Percentiles rank a stretch among this genome's conserved stretches.
Conservation (phyloP, 495 filamentous ascomycete genomes). For the Immersiella caudata region DNA sequence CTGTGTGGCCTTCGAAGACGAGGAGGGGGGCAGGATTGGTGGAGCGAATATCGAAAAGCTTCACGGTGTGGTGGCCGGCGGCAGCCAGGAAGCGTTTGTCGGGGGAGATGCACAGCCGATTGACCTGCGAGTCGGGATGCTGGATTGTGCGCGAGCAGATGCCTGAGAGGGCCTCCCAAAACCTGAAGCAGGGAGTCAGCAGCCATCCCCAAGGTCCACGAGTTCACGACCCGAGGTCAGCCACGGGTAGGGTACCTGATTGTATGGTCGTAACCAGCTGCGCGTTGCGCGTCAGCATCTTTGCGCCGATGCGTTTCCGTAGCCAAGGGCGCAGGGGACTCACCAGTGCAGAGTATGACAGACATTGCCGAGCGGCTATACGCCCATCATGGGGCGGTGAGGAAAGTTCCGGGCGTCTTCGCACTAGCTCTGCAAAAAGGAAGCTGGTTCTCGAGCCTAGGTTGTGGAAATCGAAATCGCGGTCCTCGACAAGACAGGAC, state of each 20-base stretch:
- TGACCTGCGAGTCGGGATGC: conserved; percentile 96
- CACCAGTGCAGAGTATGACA: conserved; percentile 86
- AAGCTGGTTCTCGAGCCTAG: neutral
- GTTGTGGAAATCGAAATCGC: neutral
- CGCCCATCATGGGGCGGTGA: conserved; percentile 24
- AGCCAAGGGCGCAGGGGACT: conserved; percentile 27
- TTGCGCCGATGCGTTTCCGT: neutral
- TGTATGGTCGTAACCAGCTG: conserved; percentile 98
- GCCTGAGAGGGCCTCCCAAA: conserved; percentile 97
- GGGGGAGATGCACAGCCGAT: conserved; percentile 95
- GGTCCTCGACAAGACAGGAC: neutral
- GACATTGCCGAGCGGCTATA: conserved; percentile 61
- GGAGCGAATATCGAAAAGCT: conserved; percentile 96
- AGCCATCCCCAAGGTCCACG: neutral
- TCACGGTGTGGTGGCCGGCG: conserved; percentile 90
- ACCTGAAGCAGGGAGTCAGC: conserved; percentile 52
- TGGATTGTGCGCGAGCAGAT: conserved; percentile 98
- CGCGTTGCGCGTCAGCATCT: neutral
- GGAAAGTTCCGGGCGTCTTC: neutral
- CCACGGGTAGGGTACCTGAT: conserved; percentile 68
- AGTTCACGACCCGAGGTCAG: neutral
- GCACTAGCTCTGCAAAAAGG: neutral
- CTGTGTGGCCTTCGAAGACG: conserved; percentile 92
- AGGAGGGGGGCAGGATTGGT: conserved; percentile 90
- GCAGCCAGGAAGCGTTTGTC: conserved; percentile 96